Conservation (phyloP, 495 filamentous ascomycete genomes). For the Astrothelium subdiscretum region DNA sequence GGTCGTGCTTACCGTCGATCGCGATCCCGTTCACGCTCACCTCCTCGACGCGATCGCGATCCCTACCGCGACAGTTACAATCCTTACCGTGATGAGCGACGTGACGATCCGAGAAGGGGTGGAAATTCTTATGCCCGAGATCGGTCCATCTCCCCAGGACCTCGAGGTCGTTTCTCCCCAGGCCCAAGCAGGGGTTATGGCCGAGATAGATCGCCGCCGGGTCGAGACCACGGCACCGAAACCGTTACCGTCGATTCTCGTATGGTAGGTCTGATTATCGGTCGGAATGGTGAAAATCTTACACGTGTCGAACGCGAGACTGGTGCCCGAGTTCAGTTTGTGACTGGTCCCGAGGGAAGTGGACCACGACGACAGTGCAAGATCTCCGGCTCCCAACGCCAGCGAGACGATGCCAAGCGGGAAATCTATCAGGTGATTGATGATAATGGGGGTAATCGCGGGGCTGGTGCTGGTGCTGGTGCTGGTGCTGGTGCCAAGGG, state of each 20-base stretch:
- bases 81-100: constrained; percentile 66
- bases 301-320: constrained; percentile 65
- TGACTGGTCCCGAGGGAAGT: constrained; percentile 52
- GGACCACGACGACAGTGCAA: constrained; percentile 64
- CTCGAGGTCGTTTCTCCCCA: constrained; percentile 26
- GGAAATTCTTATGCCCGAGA: constrained; percentile 21
- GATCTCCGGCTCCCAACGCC: constrained; percentile 55
- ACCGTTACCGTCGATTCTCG: constrained; percentile 64
- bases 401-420: constrained; percentile 55
- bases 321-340: constrained; percentile 66
- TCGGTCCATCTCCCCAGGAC: constrained; percentile 20
- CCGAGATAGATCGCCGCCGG: constrained; percentile 25
- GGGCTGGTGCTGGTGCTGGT: constrained; percentile 16
- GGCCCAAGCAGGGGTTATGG: constrained; percentile 32
- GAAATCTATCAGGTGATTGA: constrained; percentile 73
- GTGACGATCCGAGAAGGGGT: constrained; percentile 43
- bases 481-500: constrained; percentile 15
- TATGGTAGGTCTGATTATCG: constrained; percentile 74
- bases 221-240: constrained; percentile 50
- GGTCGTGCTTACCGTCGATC: constrained; percentile 43
- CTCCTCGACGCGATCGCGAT: constrained; percentile 39
- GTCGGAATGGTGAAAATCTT: constrained; percentile 70
- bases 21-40: constrained; percentile 60
- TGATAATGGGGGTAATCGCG: constrained; percentile 57
- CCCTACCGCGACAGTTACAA: constrained; percentile 60